phyloP scores from a whole-genome alignment of 495 filamentous ascomycete genomes.

The Aspergillus hancockii region DNA sequence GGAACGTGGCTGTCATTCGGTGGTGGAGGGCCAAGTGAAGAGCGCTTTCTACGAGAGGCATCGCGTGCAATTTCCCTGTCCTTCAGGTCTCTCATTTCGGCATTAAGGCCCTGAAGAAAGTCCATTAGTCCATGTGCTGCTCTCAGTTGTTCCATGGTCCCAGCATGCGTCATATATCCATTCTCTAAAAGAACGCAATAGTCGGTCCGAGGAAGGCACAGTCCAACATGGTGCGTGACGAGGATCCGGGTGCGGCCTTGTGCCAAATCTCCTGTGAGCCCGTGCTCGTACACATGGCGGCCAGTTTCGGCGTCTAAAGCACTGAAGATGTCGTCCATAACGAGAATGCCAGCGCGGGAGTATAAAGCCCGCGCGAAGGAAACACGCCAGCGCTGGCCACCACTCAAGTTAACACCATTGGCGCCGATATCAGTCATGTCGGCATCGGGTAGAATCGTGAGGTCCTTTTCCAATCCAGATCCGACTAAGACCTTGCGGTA shows the following conservation, averaged over 20 bases:
- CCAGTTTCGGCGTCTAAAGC: constrained; percentile 67
- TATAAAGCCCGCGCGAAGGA: constrained; percentile 78
- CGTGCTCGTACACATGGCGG: constrained; percentile 71
- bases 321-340: constrained; percentile 81
- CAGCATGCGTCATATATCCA: constrained; percentile 62
- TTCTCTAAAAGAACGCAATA: constrained; percentile 68
- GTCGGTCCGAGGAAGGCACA: constrained; percentile 67
- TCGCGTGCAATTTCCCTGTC: constrained; percentile 11
- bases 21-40: constrained; percentile 11
- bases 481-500: constrained; percentile 64
- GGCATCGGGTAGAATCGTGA: constrained; percentile 69
- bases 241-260: constrained; percentile 70
- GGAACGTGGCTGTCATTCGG: constrained; percentile 25
- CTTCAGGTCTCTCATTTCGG: constrained; percentile 38
- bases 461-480: constrained; percentile 69
- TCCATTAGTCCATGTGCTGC: constrained; percentile 55
- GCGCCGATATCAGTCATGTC: constrained; percentile 75
- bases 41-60: constrained; percentile 15
- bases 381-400: constrained; percentile 77
- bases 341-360: constrained; percentile 71
- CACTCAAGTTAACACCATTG: constrained; percentile 78
- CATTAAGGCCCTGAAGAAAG: constrained; percentile 54
- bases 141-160: constrained; percentile 38
- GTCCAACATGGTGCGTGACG: constrained; percentile 76
- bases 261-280: constrained; percentile 66